Evolutionary conservation across 352 stramenopile genomes (phyloP).

Genomic region (Phytopythium vexans): DNA sequence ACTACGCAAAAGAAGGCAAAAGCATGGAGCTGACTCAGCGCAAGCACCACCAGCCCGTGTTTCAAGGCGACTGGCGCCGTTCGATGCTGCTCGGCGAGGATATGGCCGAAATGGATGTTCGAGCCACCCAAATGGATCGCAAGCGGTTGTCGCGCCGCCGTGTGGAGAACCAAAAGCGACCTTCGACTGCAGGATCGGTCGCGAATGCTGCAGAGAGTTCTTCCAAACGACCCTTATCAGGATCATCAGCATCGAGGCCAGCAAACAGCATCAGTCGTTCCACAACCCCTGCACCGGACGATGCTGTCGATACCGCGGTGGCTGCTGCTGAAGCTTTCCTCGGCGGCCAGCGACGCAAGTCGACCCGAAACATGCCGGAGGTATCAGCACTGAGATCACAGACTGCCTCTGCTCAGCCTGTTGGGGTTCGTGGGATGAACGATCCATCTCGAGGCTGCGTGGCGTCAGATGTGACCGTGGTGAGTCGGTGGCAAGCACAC

Average conservation of each 20-base stretch:
- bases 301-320: too few species aligned
- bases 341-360: too few species aligned
- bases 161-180: constrained; percentile 14
- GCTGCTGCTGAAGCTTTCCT: too few species aligned
- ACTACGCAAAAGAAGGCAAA: constrained; percentile 41
- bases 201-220: too few species aligned
- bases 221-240: too few species aligned
- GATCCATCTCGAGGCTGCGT: background rate
- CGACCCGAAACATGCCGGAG: too few species aligned
- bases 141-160: constrained; percentile 33
- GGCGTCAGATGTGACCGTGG: constrained; percentile 29
- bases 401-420: too few species aligned
- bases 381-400: too few species aligned
- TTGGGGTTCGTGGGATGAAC: too few species aligned
- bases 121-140: constrained; percentile 34
- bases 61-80: constrained; percentile 27
- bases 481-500: constrained; percentile 49
- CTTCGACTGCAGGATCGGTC: background rate
- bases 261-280: too few species aligned
- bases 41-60: constrained; percentile 19
- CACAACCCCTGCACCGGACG: too few species aligned
- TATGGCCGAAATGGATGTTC: constrained; percentile 29
- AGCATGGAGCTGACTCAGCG: constrained; percentile 6
- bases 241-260: too few species aligned
- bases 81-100: constrained; percentile 31